Conservation (phyloP, 768 basidiomycete species). For the Boletellus sp. region DNA sequence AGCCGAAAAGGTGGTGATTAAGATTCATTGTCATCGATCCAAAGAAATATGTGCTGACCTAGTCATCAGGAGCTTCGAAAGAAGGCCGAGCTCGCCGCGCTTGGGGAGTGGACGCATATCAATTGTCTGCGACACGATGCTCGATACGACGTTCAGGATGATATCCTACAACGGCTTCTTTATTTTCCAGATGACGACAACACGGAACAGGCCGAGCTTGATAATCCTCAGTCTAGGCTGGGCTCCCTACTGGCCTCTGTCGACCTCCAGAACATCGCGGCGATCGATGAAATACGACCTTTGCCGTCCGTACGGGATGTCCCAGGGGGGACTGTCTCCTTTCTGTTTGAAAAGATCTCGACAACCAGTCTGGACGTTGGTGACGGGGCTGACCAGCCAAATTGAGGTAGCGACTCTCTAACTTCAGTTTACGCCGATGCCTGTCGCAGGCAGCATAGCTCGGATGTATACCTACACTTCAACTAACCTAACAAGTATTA, state of each 20-base stretch:
- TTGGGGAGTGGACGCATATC: constrained; percentile 84
- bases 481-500: constrained; percentile 1
- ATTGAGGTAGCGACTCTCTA: neutral
- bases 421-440: neutral
- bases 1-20: constrained; percentile 51
- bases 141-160: constrained; percentile 56
- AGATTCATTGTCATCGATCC: neutral
- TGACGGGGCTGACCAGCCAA: neutral
- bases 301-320: constrained; percentile 43
- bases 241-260: constrained; percentile 39
- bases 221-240: constrained; percentile 24
- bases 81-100: constrained; percentile 61
- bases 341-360: constrained; percentile 66
- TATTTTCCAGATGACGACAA: constrained; percentile 16
- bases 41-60: constrained; percentile 1
- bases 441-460: neutral
- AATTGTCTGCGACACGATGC: constrained; percentile 56
- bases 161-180: constrained; percentile 53
- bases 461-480: neutral
- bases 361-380: constrained; percentile 8
- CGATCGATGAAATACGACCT: constrained; percentile 32
- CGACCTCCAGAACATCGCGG: constrained; percentile 45
- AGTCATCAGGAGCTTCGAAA: constrained; percentile 55
- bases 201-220: constrained; percentile 5
- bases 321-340: constrained; percentile 69